A percentile compares a stretch with the other conserved stretches of the same genome.
Evolutionary conservation across 1,284 basidiomycete species (phyloP).

Genomic region (Kalmanozyma brasiliensis): DNA sequence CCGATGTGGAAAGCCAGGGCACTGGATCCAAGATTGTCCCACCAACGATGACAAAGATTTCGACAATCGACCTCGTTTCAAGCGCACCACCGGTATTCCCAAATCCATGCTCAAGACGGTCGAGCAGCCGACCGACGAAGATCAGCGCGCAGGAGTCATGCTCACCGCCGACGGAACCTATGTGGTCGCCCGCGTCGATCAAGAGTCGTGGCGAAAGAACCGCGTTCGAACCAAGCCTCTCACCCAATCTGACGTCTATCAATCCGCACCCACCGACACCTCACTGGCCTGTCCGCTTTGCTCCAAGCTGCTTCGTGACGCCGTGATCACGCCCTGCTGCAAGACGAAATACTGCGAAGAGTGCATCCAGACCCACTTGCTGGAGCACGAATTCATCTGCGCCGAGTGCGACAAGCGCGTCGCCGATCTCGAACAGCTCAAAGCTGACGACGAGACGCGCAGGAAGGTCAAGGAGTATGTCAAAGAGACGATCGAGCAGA

Average conservation of each 20-base stretch:
- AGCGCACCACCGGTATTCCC: conserved; percentile 96
- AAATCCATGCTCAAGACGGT: conserved; percentile 96
- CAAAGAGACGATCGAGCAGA: conserved; percentile 60
- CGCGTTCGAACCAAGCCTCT: conserved; percentile 58
- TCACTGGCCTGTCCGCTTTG: conserved; percentile 64
- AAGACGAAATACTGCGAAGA: conserved; percentile 65
- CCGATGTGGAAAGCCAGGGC: conserved; percentile 91
- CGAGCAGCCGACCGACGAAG: conserved; percentile 72
- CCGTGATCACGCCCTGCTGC: conserved; percentile 65
- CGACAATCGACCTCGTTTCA: conserved; percentile 92
- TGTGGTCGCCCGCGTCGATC: conserved; percentile 64
- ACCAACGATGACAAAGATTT: conserved; percentile 95
- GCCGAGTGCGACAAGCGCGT: conserved; percentile 67
- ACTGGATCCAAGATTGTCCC: conserved; percentile 99
- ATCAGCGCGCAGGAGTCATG: conserved; percentile 62
- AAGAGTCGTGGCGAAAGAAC: conserved; percentile 60
- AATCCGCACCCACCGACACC: conserved; percentile 61
- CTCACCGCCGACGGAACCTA: conserved; percentile 66
- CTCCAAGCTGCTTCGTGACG: conserved; percentile 60
- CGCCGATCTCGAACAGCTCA: conserved; percentile 59
- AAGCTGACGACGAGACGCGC: conserved; percentile 60
- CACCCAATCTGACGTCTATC: conserved; percentile 63
- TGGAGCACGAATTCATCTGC: conserved; percentile 66
- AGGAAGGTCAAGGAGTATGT: conserved; percentile 62
- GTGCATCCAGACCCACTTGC: conserved; percentile 65